Evolutionary conservation across 2,329 filamentous ascomycete genomes (phyloP), one percentile per base, ranked within the genome.

Genomic region (Diplodia intermedia): DNA sequence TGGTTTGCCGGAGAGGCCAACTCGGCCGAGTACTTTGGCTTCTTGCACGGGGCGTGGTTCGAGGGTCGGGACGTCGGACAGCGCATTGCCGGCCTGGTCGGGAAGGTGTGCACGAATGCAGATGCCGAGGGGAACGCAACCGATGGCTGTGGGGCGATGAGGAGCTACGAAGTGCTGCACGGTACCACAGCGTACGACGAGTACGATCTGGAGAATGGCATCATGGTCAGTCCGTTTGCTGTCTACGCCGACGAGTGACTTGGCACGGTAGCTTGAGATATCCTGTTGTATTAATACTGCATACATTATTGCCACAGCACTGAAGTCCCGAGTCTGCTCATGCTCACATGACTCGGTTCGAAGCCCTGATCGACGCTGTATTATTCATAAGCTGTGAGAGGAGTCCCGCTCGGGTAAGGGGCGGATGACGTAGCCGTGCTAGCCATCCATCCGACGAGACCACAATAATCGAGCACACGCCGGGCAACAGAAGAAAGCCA

Each of bases 1-100:
- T 90, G 84, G 80, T 91, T 90, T 70, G 88, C 89, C 0, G 89
- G 89, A 0, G 89, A 91, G 74, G 86, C 85, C 1, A 89, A 84
- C 0, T 88, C 85, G 52, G 82, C 86, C 0, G 82, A 86, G 71
- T 90, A 89, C 74, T 91, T 85, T 75, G 89, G 89, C 0, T 91
- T 88, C 76, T 71, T 91, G 73, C 89, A 91, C 15, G 76, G 76
- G 11, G 75, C 76, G 3, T 78, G 76, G 75, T 78, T 78, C 36
- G 77, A 79, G 69, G 76, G 77, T 0, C 70, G 72, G 26, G 77
- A 79, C 43, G 77, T 72, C 5, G 77, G 76, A 1, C 53, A 73
- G 65, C 69, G 75, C 12, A 74, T 79, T 60, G 77, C 76, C 6
- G 75, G 76, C 0, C 66, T 71, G 66, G 62, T 78, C 50, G 72